These are phyloP conservation scores for Fusarium miscanthi DNA, from an alignment of 2,329 filamentous ascomycete genomes.

Conservation along the genomic window DNA sequence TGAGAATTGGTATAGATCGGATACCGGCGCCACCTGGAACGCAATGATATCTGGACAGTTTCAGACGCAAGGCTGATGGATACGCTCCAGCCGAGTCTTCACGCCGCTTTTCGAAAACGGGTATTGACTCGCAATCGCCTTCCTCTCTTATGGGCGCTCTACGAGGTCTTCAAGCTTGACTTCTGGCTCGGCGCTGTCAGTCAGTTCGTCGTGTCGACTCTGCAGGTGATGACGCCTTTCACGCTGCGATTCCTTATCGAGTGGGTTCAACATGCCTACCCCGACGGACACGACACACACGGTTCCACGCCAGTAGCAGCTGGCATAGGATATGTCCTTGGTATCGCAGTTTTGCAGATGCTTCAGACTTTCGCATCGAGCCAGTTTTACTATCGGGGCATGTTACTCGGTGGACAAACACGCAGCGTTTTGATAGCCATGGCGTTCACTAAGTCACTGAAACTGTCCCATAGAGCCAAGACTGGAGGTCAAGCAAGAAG, in stretches of 20 bases:
- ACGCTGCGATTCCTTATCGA: not conserved
- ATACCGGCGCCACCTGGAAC: not conserved
- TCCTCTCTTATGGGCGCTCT: not conserved
- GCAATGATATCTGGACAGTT: not conserved
- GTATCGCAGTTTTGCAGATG: not conserved
- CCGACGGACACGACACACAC: not conserved
- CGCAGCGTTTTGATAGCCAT: not conserved
- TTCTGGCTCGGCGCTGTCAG: not conserved
- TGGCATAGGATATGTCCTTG: not conserved
- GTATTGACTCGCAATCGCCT: not conserved
- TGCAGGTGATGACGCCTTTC: not conserved
- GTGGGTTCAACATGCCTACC: not conserved
- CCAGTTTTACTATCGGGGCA: not conserved
- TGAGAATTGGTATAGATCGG: not conserved
- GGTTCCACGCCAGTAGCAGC: not conserved
- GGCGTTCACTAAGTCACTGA: not conserved
- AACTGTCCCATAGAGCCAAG: not conserved
- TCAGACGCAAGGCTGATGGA: not conserved
- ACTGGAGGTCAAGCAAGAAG: not conserved
- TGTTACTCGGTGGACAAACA: not conserved
- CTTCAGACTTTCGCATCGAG: slow-evolving; percentile 1
- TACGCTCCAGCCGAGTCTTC: not conserved
- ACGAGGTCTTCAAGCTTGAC: not conserved
- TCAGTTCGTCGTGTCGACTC: not conserved
- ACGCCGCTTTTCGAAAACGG: not conserved